A percentile compares a stretch with the other conserved stretches of the same genome.
Evolutionary conservation across 202 grass and related monocot species (phyloP).

Genomic region (Cymbopogon flexuosus): DNA sequence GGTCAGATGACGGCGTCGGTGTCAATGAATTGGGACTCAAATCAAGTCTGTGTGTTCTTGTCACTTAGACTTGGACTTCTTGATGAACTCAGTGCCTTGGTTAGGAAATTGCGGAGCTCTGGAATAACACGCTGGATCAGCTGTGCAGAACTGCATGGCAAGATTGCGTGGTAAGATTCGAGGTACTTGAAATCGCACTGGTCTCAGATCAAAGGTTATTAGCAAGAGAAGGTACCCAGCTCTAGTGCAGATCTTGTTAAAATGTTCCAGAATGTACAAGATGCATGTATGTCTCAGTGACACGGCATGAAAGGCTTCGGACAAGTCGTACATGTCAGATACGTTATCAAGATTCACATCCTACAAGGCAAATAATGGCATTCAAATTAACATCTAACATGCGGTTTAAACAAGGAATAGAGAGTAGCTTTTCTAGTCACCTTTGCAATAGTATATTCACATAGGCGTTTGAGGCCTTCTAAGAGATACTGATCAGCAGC

Average conservation of each 20-base stretch:
- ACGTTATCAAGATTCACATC: constrained; percentile 87
- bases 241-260: constrained; percentile 74
- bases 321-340: constrained; percentile 92
- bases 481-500: constrained; percentile 95
- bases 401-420: not conserved
- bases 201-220: not conserved
- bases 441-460: constrained; percentile 93
- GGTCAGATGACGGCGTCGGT: constrained; percentile 43
- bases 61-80: constrained; percentile 57
- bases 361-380: constrained; percentile 36
- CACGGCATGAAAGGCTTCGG: constrained; percentile 87
- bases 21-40: constrained; percentile 36
- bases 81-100: constrained; percentile 65
- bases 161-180: not conserved
- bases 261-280: constrained; percentile 91
- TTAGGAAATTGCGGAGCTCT: constrained; percentile 73
- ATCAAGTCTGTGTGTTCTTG: constrained; percentile 29
- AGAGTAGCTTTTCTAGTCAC: constrained; percentile 40
- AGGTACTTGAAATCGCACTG: not conserved
- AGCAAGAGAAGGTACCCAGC: constrained; percentile 51
- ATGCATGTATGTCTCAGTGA: constrained; percentile 95
- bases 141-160: constrained; percentile 50
- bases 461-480: constrained; percentile 92
- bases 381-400: constrained; percentile 9
- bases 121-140: constrained; percentile 81